phyloP scores from a whole-genome alignment of 768 basidiomycete species.

The Candolleomyces aberdarensis region DNA sequence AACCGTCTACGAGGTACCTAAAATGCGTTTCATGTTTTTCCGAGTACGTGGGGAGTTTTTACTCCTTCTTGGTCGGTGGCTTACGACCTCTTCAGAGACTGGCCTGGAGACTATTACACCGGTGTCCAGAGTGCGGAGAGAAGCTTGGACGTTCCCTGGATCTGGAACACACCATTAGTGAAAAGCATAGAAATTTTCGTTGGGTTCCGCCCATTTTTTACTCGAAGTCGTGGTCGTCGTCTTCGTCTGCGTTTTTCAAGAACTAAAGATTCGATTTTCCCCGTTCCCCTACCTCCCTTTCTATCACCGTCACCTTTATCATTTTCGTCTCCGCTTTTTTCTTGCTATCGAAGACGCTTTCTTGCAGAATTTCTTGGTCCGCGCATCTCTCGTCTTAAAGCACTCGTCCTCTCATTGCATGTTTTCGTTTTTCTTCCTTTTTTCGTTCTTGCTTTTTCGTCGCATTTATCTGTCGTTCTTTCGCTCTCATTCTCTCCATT shows the following conservation, averaged over 20 bases:
- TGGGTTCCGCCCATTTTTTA: not conserved
- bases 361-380: not conserved
- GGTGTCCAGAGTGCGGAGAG: constrained; percentile 8
- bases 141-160: constrained; percentile 1
- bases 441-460: not conserved
- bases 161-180: not conserved
- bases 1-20: not conserved
- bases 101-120: not conserved
- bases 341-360: not conserved
- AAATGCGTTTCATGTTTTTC: constrained; percentile 3
- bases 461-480: not conserved
- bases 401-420: not conserved
- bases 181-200: not conserved
- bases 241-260: not conserved
- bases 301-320: not conserved
- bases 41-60: constrained; percentile 3
- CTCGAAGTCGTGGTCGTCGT: not conserved
- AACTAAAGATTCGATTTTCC: not conserved
- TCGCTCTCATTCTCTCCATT: not conserved
- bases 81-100: not conserved
- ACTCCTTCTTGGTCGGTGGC: not conserved
- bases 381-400: not conserved
- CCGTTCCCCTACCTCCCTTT: not conserved
- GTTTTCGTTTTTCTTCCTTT: not conserved
- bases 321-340: not conserved